Evolutionary conservation across 305 asterid species (phyloP).

Genomic region (Fraxinus dipetala): DNA sequence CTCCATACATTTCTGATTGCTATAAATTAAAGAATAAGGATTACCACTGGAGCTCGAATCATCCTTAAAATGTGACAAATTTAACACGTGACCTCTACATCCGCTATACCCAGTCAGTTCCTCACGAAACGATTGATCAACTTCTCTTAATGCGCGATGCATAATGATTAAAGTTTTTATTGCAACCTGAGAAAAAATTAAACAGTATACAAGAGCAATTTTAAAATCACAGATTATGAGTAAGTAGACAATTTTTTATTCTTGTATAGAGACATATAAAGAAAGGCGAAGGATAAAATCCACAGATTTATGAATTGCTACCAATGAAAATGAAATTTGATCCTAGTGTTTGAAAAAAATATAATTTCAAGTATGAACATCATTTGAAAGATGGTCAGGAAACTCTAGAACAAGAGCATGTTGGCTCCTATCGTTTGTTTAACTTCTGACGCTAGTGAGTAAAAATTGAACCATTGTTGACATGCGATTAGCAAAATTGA

Average conservation of each 20-base stretch:
- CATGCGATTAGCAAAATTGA: background rate
- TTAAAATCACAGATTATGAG: background rate
- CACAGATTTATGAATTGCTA: background rate
- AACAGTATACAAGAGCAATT: background rate
- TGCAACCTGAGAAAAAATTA: constrained; percentile 53
- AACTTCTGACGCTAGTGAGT: background rate
- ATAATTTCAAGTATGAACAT: background rate
- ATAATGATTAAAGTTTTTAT: constrained; percentile 72
- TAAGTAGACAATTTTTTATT: background rate
- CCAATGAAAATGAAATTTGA: background rate
- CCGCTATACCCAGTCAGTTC: constrained; percentile 53
- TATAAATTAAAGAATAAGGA: constrained; percentile 18
- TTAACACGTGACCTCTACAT: constrained; percentile 54
- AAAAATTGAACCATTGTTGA: background rate
- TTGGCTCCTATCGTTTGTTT: background rate
- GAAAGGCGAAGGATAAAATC: background rate
- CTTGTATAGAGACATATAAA: background rate
- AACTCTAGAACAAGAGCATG: background rate
- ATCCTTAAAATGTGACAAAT: constrained; percentile 70
- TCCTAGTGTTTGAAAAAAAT: background rate
- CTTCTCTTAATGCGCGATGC: constrained; percentile 86
- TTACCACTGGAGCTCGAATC: constrained; percentile 67
- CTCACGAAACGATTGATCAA: constrained; percentile 64
- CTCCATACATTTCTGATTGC: constrained; percentile 11
- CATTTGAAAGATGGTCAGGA: background rate